Base-by-base conservation (phyloP, 2,329 filamentous ascomycete genomes). In the Ophiosphaerella korrae region DNA sequence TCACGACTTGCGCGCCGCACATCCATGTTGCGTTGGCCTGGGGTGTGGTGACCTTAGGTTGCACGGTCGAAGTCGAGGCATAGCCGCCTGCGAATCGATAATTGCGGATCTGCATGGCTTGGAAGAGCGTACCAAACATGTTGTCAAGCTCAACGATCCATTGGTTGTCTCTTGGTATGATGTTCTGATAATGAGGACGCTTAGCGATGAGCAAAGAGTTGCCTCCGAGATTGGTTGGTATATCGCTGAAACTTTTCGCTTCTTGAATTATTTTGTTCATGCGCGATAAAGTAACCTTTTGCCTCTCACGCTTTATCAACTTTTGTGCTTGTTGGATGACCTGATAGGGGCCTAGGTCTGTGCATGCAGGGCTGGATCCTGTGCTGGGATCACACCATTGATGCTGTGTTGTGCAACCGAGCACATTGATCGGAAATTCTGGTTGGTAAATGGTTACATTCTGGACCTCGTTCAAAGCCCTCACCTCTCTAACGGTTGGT, bases 61-160 rank as follows among this genome's bases (percentile, higher is more conserved):
- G 14, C 5, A 42, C 5, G 11, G 18, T 16, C 3, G 33, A 16
- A 8, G 31, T 8, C 7, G 41, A 34, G 6, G n/a, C 5, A 21
- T 42, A 42, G 5, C 41, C 41, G 8, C 41, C 41, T 0, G 41
- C 33, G 31, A 18, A 42, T 11, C 41, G 14, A 31, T 42, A 42
- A 9, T 42, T 42, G 14, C 41, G 29, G 31, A 42, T 42, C 16
- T 42, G 41, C 6, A 33, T 34, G 16, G 16, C 12, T 31, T 33
- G 14, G 9, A 42, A 21, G 8, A 42, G 31, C 41, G 41, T 42
- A n/a, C 41, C 41, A 14, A 42, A 42, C 29, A 42, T 42, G 41
- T 42, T 26, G 29, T 18, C 24, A 14, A 42, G 41, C 23, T 42
- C 41, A 2, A 11, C 8, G 14, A 34, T 42, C 41, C 41, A 42